Evolutionary conservation across 164 flowering plant genomes (phyloP), one percentile per base, ranked within the genome.

Genomic region (Vitis amurensis): DNA sequence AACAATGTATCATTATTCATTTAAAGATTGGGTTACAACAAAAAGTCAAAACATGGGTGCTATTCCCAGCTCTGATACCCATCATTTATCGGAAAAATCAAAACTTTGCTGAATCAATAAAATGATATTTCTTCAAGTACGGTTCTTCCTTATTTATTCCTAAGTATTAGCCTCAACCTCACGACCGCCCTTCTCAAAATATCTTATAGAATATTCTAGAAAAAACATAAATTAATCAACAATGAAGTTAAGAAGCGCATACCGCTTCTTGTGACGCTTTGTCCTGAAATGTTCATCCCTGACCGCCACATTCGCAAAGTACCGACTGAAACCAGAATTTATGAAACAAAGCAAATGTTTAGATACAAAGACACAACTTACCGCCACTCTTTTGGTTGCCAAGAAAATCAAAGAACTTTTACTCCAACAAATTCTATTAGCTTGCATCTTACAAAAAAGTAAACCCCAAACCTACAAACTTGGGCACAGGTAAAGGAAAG

Each of bases 251-350:
- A 67, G 62, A 15, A 19, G 51, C 13, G 11, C 76, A 23, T 72
- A 95, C 99, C 95, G 92, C 75, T 88, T 95, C 89, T 74, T 91
- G 81, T 95, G 99, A 4, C 85, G 82, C 52, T 95, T 95, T 1
- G 94, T 86, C 81, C 81, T 89, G 79, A 91, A 95, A 77, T 95
- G 99, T 44, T 90, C 96, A 71, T 95, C 98, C 73, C 97, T 84
- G 53, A 90, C 91, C 0, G 88, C 8, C 23, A 77, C 84, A 77
- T 76, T 89, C 0, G 92, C 71, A 76, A 95, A 95, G 71, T 91
- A 95, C 10, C 97, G 98, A 67, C 98, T 93, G 82, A 50, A 79
- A 71, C 14, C 44, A 29, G 63, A 31, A 62, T 53, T 51, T 15
- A 50, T 9, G 8, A 47, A 59, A 56, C 29, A 62, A 51, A 55